Evolutionary conservation across 139 green algal species (phyloP).

Genomic region (Chlorella vulgaris): DNA sequence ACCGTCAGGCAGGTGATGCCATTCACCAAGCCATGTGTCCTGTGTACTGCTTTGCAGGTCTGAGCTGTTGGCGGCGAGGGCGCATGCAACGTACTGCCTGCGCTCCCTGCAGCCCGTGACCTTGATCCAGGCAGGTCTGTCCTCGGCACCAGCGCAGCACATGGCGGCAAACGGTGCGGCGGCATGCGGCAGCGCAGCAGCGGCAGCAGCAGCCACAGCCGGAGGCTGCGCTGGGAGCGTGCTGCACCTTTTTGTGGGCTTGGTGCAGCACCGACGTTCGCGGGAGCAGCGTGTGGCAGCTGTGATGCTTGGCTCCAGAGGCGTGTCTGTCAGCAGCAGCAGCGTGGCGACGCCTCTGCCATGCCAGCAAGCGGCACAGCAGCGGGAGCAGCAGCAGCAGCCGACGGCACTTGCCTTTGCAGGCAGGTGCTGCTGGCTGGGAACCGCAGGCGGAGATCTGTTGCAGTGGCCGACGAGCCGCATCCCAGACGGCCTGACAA

Average conservation of each 20-base stretch:
- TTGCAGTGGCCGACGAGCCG: slow-evolving; percentile 2
- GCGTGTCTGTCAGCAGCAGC: slow-evolving; percentile 7
- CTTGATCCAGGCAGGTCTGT: background rate
- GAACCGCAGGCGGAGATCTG: slow-evolving; percentile 2
- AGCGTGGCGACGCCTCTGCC: background rate
- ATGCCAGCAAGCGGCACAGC: background rate
- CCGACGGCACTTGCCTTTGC: background rate
- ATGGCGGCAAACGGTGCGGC: no score
- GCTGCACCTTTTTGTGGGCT: slow-evolving; percentile 12
- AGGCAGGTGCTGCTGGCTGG: slow-evolving; percentile 10
- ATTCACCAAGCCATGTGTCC: background rate
- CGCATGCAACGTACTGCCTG: background rate
- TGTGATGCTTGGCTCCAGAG: background rate
- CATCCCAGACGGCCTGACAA: no score
- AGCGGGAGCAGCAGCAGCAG: slow-evolving; percentile 1
- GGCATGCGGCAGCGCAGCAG: background rate
- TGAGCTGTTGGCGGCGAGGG: background rate
- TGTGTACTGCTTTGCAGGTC: background rate
- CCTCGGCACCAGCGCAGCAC: background rate
- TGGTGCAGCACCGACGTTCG: background rate
- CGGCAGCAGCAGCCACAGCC: background rate
- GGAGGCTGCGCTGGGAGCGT: background rate
- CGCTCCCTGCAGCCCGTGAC: slow-evolving; percentile 18
- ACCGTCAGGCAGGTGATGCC: background rate
- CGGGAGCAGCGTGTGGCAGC: slow-evolving; percentile 10